These are phyloP conservation scores for Cardamine chenopodiifolia DNA, from an alignment of 345 rosid species.

Conservation along the genomic window DNA sequence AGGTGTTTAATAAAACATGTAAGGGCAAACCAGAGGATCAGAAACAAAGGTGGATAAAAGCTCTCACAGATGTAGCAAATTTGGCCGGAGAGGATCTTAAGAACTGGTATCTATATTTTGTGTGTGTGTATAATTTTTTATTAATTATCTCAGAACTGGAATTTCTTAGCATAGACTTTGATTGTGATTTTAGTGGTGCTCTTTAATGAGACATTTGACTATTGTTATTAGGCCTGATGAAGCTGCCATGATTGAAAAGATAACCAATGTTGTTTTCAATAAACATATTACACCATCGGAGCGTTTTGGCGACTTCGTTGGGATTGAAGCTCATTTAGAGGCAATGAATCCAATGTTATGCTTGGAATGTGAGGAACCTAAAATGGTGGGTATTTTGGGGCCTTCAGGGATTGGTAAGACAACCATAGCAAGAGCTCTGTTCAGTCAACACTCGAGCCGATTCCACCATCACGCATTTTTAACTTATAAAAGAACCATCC, in stretches of 20 bases:
- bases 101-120: neutral
- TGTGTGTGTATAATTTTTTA: too few relatives aligned
- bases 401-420: neutral
- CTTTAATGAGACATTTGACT: neutral
- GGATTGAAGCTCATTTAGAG: conserved; percentile 33
- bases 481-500: neutral
- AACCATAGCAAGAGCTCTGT: neutral
- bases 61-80: conserved; percentile 1
- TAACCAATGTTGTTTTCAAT: conserved; percentile 16
- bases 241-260: conserved; percentile 12
- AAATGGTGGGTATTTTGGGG: neutral
- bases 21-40: neutral
- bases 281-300: neutral
- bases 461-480: neutral
- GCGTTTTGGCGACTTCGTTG: conserved; percentile 21
- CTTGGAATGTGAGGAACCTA: neutral
- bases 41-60: neutral
- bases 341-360: too few relatives aligned
- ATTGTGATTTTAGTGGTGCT: neutral
- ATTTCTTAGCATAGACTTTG: neutral
- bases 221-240: neutral
- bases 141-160: too few relatives aligned
- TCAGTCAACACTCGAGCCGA: neutral
- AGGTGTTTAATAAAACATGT: neutral
- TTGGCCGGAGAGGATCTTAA: conserved; percentile 13